Percentiles rank a stretch among this genome's conserved stretches.
These are phyloP conservation scores for Penicillium salamii DNA, from an alignment of 495 filamentous ascomycete species.

Conservation along the genomic window DNA sequence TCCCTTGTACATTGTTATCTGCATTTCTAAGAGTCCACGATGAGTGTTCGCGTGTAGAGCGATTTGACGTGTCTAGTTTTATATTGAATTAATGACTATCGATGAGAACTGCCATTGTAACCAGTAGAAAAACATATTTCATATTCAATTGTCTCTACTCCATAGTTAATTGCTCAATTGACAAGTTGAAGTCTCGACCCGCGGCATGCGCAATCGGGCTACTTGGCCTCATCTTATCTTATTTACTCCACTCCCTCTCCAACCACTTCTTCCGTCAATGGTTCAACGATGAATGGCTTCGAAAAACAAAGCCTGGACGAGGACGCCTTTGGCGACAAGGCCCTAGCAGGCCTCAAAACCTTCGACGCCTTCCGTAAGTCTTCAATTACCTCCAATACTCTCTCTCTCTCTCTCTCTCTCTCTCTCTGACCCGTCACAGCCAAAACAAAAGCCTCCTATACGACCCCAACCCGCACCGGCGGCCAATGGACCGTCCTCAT, in stretches of 20 bases:
- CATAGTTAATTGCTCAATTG: too few relatives aligned
- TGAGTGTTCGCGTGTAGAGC: conserved; percentile 12
- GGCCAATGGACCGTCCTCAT: conserved; percentile 92
- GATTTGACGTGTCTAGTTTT: conserved; percentile 1
- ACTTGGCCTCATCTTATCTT: conserved; percentile 40
- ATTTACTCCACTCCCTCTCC: conserved; percentile 20
- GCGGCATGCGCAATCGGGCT: conserved; percentile 20
- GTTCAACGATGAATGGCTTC: conserved; percentile 63
- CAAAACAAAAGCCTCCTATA: conserved; percentile 94
- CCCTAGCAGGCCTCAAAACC: conserved; percentile 61
- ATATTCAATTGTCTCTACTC: too few relatives aligned
- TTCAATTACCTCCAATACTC: background rate
- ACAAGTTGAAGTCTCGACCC: background rate
- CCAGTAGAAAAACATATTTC: background rate
- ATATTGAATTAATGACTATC: conserved; percentile 9
- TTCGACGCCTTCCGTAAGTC: conserved; percentile 98
- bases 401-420: background rate
- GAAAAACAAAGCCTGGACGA: conserved; percentile 69
- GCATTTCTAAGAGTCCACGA: conserved; percentile 25
- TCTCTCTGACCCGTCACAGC: conserved; percentile 49
- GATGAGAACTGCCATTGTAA: background rate
- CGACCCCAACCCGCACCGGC: conserved; percentile 73
- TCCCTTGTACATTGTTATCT: conserved; percentile 31
- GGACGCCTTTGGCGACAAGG: conserved; percentile 73
- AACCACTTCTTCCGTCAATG: conserved; percentile 6